Evolutionary conservation across 805 yeast species (phyloP).

Genomic region (Lipomyces yamadae): DNA sequence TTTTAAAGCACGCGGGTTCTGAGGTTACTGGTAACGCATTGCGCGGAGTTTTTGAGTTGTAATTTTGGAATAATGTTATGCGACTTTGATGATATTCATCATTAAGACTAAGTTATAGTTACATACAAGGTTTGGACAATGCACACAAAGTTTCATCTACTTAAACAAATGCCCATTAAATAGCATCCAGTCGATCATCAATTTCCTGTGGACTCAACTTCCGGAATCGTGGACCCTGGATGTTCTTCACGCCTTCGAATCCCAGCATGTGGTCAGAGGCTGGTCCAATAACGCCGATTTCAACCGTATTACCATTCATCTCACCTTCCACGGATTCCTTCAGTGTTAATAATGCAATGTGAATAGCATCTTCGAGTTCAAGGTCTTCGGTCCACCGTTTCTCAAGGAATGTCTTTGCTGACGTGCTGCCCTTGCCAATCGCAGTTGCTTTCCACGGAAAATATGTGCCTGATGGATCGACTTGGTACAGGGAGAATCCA

Average conservation of each 20-base stretch:
- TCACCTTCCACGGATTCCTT: slow-evolving; percentile 98
- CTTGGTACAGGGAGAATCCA: slow-evolving; percentile 71
- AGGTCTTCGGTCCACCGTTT: slow-evolving; percentile 98
- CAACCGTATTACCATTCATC: slow-evolving; percentile 94
- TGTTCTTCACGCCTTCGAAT: slow-evolving; percentile 75
- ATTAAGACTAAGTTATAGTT: not conserved
- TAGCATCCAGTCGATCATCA: slow-evolving; percentile 91
- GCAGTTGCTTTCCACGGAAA: slow-evolving; percentile 99
- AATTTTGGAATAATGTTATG: not conserved
- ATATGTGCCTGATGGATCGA: slow-evolving; percentile 96
- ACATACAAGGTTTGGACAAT: not conserved
- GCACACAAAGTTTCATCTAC: not conserved
- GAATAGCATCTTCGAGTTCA: slow-evolving; percentile 97
- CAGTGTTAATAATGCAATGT: slow-evolving; percentile 89
- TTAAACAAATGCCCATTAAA: slow-evolving; percentile 50
- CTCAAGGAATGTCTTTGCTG: slow-evolving; percentile 97
- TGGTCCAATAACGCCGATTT: slow-evolving; percentile 83
- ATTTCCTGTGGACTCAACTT: slow-evolving; percentile 87
- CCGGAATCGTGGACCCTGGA: slow-evolving; percentile 87
- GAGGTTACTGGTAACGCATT: not conserved
- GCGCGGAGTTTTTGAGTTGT: no score
- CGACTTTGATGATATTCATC: not conserved
- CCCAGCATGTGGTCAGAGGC: slow-evolving; percentile 83
- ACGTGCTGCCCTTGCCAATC: slow-evolving; percentile 91
- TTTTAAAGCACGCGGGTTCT: not conserved